Percentiles rank a stretch among this genome's conserved stretches.
These are phyloP conservation scores for Marasmius tenuissimus DNA, from an alignment of 1,284 basidiomycete genomes.

Conservation along the genomic window DNA sequence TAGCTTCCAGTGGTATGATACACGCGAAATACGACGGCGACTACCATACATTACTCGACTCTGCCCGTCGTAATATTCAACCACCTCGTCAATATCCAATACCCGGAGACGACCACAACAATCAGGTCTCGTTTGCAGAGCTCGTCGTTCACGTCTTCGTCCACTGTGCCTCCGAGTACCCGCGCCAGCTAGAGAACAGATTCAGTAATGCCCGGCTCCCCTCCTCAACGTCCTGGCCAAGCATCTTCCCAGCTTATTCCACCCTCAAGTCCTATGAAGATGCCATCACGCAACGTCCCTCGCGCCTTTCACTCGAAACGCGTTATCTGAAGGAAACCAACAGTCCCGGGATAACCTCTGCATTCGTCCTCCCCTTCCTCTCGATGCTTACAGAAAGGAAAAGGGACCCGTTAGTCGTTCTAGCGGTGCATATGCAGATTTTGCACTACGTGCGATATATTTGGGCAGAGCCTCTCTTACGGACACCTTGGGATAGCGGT, in stretches of 20 bases:
- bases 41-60: background rate
- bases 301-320: background rate
- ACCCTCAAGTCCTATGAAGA: background rate
- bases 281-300: background rate
- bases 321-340: background rate
- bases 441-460: background rate
- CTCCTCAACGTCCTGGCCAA: background rate
- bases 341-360: background rate
- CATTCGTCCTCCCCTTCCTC: background rate
- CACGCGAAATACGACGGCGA: background rate
- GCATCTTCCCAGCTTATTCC: background rate
- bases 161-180: background rate
- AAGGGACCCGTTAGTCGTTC: background rate
- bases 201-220: background rate
- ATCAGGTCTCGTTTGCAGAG: background rate
- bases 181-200: background rate
- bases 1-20: background rate
- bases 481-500: background rate
- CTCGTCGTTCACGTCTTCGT: background rate
- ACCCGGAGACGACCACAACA: no score
- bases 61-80: background rate
- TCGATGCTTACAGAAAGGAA: background rate
- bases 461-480: background rate
- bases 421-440: no score
- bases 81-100: background rate